Base-by-base conservation (phyloP, 1,284 basidiomycete genomes). In the Limonomyces culmigenus region DNA sequence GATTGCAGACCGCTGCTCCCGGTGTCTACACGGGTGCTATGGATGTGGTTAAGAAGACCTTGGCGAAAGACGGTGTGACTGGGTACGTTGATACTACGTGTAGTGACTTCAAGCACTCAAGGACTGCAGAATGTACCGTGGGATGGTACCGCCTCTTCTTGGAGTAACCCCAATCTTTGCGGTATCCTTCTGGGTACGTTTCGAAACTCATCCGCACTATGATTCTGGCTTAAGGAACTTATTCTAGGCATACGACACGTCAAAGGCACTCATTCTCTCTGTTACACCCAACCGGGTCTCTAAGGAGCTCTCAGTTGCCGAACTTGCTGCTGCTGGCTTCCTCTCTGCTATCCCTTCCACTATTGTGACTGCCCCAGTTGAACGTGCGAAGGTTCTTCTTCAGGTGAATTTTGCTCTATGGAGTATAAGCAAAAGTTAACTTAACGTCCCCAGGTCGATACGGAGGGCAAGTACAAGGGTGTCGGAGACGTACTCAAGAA, bases 111-210 rank as follows among this genome's bases (percentile, higher is more conserved):
- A 21, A 21, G 11, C 6, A 13, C n/a, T 23, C 20, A 4, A 15
- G 2, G 29, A 4, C 33, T 37, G 14, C 37, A 93, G 89, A 23
- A 58, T 98, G 56, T 98, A 97, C 58, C 84, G 93, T 45, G 93
- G 93, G 27, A 92, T 98, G 62, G 83, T 93, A 3, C 93, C 95
- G 18, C 95, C 95, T 35, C 62, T 99, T 43, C 63, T 96, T 25
- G 95, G 95, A 37, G 91, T 99, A 20, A 97, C 95, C 2, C 95
- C 95, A 34, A 98, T 98, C 53, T 99, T 98, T 52, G 95, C 95
- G 11, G 65, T 98, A 32, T 96, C 91, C 3, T 99, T 99, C 66
- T 97, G 92, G 91, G 88, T 87, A 52, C 42, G 69, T 52, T 27
- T n/a, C n/a, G n/a, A n/a, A n/a, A n/a, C n/a, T 23, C 13, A 14